These are phyloP conservation scores for Tolypocladium ophioglossoides DNA, from an alignment of 2,329 filamentous ascomycete genomes.

Conservation along the genomic window DNA sequence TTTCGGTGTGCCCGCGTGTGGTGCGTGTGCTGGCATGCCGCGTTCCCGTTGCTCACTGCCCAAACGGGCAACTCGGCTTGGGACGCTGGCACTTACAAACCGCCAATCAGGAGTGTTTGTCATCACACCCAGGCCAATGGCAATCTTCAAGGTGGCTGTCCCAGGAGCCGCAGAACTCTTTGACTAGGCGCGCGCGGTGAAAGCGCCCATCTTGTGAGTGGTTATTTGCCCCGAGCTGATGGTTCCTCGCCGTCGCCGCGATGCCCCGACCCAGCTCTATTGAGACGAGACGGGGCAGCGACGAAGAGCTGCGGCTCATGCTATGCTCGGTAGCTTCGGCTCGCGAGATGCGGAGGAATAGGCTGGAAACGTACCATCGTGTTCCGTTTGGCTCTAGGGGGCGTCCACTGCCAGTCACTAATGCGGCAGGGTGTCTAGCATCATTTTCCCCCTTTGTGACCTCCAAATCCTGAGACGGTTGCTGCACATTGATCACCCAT, in stretches of 20 bases:
- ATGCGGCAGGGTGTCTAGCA: neutral
- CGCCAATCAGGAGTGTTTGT: neutral
- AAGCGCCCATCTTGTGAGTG: neutral
- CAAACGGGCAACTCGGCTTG: neutral
- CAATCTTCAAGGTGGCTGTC: too few species aligned
- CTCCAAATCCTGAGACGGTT: neutral
- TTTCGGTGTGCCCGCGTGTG: neutral
- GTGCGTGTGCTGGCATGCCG: neutral
- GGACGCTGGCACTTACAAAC: neutral
- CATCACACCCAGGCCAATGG: neutral
- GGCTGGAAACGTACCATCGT: neutral
- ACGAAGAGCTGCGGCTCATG: neutral
- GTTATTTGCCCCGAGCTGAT: neutral
- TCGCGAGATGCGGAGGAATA: neutral
- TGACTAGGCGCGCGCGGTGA: neutral
- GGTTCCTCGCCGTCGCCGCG: neutral
- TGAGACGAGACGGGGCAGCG: neutral
- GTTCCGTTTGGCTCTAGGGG: neutral
- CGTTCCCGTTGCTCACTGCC: neutral
- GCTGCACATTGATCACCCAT: neutral
- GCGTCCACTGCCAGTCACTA: neutral
- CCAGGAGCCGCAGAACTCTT: too few species aligned
- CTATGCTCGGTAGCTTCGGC: neutral
- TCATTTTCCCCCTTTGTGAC: neutral
- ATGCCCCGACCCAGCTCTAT: neutral